Evolutionary conservation across 768 basidiomycete genomes (phyloP).

Genomic region (Amanita thiersii): DNA sequence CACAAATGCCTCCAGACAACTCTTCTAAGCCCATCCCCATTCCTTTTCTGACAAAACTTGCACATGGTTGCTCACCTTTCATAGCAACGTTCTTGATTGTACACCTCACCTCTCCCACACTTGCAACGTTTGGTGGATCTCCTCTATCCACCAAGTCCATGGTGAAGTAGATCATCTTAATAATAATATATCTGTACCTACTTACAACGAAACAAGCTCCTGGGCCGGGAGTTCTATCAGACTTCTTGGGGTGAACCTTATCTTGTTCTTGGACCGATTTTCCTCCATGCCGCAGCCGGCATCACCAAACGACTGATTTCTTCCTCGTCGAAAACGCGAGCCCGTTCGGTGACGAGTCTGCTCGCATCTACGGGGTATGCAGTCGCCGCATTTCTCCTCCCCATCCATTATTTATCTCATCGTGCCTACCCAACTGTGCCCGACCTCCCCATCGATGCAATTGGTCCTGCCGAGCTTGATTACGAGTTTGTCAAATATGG

Average conservation of each 20-base stretch:
- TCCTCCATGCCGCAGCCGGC: constrained; percentile 52
- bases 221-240: constrained; percentile 85
- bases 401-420: constrained; percentile 65
- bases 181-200: not conserved
- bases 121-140: constrained; percentile 67
- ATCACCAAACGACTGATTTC: constrained; percentile 43
- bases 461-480: constrained; percentile 73
- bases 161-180: constrained; percentile 35
- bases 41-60: constrained; percentile 38
- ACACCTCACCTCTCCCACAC: constrained; percentile 70
- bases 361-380: constrained; percentile 62
- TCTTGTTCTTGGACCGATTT: constrained; percentile 61
- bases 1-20: too few relatives aligned
- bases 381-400: constrained; percentile 45
- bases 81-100: constrained; percentile 69
- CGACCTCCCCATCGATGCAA: constrained; percentile 38
- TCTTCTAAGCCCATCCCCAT: not conserved
- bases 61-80: constrained; percentile 70
- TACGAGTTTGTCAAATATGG: constrained; percentile 79
- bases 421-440: constrained; percentile 45
- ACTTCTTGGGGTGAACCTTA: constrained; percentile 58
- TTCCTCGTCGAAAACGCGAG: constrained; percentile 23
- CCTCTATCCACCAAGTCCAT: constrained; percentile 62
- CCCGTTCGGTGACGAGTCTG: constrained; percentile 27
- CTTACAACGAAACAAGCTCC: constrained; percentile 37